Conservation (phyloP, 139 green algal genomes). For the Chlamydomonas schloesseri region DNA sequence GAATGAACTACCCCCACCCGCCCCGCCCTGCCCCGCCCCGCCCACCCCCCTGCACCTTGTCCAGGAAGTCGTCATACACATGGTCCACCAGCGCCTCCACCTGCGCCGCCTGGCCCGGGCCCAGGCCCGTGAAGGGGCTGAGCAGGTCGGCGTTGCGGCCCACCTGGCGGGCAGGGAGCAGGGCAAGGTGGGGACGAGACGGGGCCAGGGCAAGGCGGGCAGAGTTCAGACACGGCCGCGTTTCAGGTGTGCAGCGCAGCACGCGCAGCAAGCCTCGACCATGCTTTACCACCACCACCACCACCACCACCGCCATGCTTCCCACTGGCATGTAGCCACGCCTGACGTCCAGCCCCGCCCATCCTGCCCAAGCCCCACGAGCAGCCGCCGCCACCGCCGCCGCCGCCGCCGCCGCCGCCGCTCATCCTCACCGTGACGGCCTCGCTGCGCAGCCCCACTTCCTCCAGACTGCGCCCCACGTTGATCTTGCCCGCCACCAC, state of each 20-base stretch:
- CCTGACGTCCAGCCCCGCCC: too few species aligned
- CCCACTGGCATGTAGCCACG: too few species aligned
- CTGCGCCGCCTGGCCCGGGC: slow-evolving; percentile 31
- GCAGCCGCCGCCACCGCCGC: too few species aligned
- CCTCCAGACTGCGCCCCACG: slow-evolving; percentile 21
- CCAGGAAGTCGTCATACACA: slow-evolving; percentile 89
- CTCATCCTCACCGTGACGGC: slow-evolving; percentile 13
- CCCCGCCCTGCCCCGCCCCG: too few species aligned
- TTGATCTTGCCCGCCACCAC: slow-evolving; percentile 70
- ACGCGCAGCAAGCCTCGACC: too few species aligned
- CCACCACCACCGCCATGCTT: too few species aligned
- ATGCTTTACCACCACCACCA: too few species aligned
- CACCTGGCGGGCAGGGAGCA: background rate
- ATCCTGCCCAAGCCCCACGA: too few species aligned
- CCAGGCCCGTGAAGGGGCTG: slow-evolving; percentile 48
- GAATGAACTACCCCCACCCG: too few species aligned
- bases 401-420: too few species aligned
- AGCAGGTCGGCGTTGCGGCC: slow-evolving; percentile 62
- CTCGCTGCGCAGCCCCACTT: slow-evolving; percentile 53
- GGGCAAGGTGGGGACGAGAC: background rate
- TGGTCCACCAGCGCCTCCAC: slow-evolving; percentile 52
- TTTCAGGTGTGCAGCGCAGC: too few species aligned
- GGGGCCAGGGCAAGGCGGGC: background rate
- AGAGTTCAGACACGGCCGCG: too few species aligned
- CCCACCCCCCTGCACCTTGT: slow-evolving; percentile 48